Percentiles rank a stretch among this genome's conserved stretches.
Evolutionary conservation across 2,329 filamentous ascomycete genomes (phyloP).

Genomic region (Hortaea werneckii): DNA sequence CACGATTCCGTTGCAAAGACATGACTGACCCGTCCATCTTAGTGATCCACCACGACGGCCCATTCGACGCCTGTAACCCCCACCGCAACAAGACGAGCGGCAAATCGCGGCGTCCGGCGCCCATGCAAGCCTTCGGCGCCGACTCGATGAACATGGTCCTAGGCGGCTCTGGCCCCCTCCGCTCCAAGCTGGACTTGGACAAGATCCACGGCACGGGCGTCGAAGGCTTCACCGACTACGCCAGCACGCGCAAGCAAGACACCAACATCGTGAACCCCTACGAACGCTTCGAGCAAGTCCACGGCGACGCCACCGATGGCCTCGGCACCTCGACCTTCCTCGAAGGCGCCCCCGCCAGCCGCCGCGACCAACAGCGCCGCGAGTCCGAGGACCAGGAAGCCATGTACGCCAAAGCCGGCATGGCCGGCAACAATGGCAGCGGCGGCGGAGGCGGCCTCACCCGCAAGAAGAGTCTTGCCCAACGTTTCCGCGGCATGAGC

Average conservation of each 20-base stretch:
- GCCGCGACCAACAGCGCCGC: conserved; percentile 64
- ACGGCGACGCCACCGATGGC: conserved; percentile 74
- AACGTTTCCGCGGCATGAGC: conserved; percentile 79
- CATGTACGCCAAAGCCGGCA: conserved; percentile 17
- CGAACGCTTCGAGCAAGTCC: conserved; percentile 58
- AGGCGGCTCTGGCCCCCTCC: conserved; percentile 76
- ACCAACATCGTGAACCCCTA: conserved; percentile 55
- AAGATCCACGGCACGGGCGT: conserved; percentile 76
- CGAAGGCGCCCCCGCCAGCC: conserved; percentile 82
- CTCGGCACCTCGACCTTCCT: conserved; percentile 92
- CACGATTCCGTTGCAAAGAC: no score
- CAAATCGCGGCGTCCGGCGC: conserved; percentile 62
- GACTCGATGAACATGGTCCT: conserved; percentile 87
- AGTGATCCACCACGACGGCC: conserved; percentile 97
- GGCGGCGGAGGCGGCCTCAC: conserved; percentile 50
- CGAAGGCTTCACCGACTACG: conserved; percentile 81
- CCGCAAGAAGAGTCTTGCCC: conserved; percentile 89
- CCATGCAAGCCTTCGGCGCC: conserved; percentile 93
- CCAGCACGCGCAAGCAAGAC: conserved; percentile 33
- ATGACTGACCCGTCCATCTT: conserved; percentile 2
- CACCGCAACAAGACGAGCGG: conserved; percentile 72
- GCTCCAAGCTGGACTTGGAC: conserved; percentile 70
- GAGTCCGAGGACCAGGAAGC: conserved; percentile 54
- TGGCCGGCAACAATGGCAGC: neutral
- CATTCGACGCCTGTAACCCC: conserved; percentile 92